Evolutionary conservation across 2,329 filamentous ascomycete species (phyloP), one percentile per base, ranked within the genome.

Genomic region (Epichloe sibirici): DNA sequence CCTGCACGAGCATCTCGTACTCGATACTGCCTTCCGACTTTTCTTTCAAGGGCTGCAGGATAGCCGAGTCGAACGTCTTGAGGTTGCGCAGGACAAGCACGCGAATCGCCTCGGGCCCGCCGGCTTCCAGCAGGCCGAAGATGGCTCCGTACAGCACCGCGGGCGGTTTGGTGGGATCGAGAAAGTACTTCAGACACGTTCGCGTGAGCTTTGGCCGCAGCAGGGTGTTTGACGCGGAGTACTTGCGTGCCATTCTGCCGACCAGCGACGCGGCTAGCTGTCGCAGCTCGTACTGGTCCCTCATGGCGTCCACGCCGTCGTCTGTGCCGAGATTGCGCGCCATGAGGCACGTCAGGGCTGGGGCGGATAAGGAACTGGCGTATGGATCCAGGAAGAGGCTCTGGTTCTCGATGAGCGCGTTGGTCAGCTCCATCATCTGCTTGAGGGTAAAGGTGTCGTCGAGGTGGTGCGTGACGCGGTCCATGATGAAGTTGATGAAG

Each of bases 401-500:
- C 54, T 82, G 79, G 65, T 96, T 97, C 59, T 85, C 80, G 48
- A 96, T 85, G 49, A 98, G 74, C 2, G 91, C 88, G 48, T 87
- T 81, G 1, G 88, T 85, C 55, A 97, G 81, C 62, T 90, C 85
- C 86, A 98, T 91, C 81, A 95, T 93, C 66, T 94, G 89, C 21
- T 83, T 84, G 23, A 98, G 76, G 5, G 90, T 82, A 65, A 96
- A 96, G 2, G 90, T 78, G 66, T 95, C 88, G 69, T 95, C 90
- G 58, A 95, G 78, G 59, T 85, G 86, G 67, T 98, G 93, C 1
- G 93, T 97, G 49, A 98, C 89, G 69, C 95, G 93, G 66, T 96
- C 91, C 21, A 90, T 85, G 62, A 97, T 86, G 67, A 95, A 97
- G 66, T 94, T 90, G 55, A 95, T 85, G 62, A 97, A 96, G 70